Conservation (phyloP, 192 early-diverging fungal genomes). For the Phlyctochytrium arcticum region DNA sequence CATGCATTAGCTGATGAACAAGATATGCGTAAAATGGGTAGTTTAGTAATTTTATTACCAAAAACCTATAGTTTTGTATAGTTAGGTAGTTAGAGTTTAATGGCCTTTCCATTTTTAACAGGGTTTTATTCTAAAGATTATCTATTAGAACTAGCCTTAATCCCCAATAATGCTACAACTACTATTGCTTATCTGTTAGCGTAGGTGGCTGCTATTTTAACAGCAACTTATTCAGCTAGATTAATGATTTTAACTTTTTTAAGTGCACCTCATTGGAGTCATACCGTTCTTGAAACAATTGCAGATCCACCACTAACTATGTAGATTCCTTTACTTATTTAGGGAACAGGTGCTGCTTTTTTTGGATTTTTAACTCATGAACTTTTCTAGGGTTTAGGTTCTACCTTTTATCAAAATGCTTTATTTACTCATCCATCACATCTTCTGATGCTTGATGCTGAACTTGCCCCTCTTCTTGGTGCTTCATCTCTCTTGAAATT, state of each 20-base stretch:
- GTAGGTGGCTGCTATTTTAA: slow-evolving; percentile 38
- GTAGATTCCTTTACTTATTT: slow-evolving; percentile 38
- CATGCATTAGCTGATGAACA: slow-evolving; percentile 38
- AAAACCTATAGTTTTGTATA: slow-evolving; percentile 64
- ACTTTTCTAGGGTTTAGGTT: slow-evolving; percentile 36
- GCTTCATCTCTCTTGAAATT: slow-evolving; percentile 7
- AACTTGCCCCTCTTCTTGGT: slow-evolving; percentile 7
- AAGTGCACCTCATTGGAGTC: slow-evolving; percentile 34
- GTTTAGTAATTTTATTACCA: slow-evolving; percentile 51
- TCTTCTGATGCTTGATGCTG: slow-evolving; percentile 35
- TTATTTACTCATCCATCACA: slow-evolving; percentile 41
- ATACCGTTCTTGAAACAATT: slow-evolving; percentile 34
- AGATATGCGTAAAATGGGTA: slow-evolving; percentile 54
- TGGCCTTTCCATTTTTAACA: slow-evolving; percentile 66
- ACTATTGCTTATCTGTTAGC: slow-evolving; percentile 35
- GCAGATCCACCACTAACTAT: slow-evolving; percentile 38
- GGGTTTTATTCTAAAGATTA: slow-evolving; percentile 48
- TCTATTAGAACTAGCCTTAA: slow-evolving; percentile 37
- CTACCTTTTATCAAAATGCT: slow-evolving; percentile 35
- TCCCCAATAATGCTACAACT: slow-evolving; percentile 26
- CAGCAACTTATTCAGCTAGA: slow-evolving; percentile 42
- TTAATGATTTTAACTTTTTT: slow-evolving; percentile 47
- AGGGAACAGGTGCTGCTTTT: slow-evolving; percentile 36
- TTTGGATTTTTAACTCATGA: slow-evolving; percentile 48
- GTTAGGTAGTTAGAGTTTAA: slow-evolving; percentile 66